Conservation (phyloP, 106 monocot species). For the Dendrobium huoshanense region DNA sequence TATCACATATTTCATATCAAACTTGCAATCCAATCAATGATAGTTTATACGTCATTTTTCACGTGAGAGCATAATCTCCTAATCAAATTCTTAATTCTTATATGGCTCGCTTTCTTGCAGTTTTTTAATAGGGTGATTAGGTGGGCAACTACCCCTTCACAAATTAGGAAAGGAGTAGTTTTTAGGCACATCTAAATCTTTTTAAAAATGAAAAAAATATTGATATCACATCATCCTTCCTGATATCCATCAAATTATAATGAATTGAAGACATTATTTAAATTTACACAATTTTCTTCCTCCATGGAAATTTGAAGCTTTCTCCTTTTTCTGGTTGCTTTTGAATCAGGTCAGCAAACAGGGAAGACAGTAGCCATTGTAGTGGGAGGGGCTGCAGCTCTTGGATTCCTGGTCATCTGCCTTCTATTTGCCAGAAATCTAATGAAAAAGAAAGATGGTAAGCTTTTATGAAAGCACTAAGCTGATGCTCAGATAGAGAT, state of each 20-base stretch:
- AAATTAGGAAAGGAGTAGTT: background rate
- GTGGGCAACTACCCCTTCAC: background rate
- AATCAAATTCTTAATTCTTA: no score
- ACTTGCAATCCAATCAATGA: no score
- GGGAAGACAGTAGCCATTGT: slow-evolving; percentile 96
- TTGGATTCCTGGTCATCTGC: slow-evolving; percentile 85
- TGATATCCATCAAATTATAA: slow-evolving; percentile 3
- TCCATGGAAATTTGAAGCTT: background rate
- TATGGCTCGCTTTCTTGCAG: no score
- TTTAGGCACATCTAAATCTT: background rate
- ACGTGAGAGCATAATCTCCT: no score
- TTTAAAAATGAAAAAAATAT: no score
- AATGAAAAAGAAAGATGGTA: slow-evolving; percentile 74
- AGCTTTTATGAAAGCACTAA: slow-evolving; percentile 6
- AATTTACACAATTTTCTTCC: background rate
- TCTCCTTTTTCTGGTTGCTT: background rate
- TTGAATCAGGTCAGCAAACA: slow-evolving; percentile 62
- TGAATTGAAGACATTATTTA: background rate
- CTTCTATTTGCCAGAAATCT: slow-evolving; percentile 78
- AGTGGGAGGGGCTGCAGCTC: slow-evolving; percentile 76
- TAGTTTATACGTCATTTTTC: background rate
- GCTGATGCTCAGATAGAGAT: background rate
- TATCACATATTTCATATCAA: no score
- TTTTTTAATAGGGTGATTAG: background rate
- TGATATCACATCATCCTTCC: background rate